A percentile compares a stretch with the other conserved stretches of the same genome.
Conservation (phyloP, 352 stramenopile genomes). For the Phytophthora megakarya region DNA sequence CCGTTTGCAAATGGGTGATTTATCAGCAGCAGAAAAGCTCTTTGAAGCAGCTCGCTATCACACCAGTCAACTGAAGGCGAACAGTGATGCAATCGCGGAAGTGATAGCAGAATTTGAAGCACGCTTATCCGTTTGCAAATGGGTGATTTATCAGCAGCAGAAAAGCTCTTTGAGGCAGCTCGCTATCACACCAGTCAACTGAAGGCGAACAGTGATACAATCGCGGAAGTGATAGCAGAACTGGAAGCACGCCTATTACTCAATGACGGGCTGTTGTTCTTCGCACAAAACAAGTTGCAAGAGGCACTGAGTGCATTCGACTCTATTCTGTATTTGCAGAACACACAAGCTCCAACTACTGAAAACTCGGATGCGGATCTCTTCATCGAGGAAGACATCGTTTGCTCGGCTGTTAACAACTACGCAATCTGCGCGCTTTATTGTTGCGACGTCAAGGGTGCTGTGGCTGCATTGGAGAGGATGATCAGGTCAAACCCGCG, state of each 20-base stretch:
- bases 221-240: conserved; percentile 30
- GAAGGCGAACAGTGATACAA: conserved; percentile 12
- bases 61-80: conserved; percentile 29
- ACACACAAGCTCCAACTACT: conserved; percentile 17
- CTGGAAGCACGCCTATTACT: conserved; percentile 62
- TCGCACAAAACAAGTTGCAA: conserved; percentile 82
- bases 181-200: conserved; percentile 34
- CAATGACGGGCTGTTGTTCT: conserved; percentile 77
- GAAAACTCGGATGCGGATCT: conserved; percentile 40
- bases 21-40: conserved; percentile 57
- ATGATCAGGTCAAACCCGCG: conserved; percentile 73
- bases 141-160: conserved; percentile 59
- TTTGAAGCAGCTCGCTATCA: conserved; percentile 52
- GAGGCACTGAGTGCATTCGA: conserved; percentile 79
- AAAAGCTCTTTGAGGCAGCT: conserved; percentile 64
- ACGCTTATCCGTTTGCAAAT: conserved; percentile 81
- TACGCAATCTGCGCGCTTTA: conserved; percentile 84
- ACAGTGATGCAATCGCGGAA: too few species aligned
- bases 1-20: conserved; percentile 76
- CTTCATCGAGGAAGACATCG: conserved; percentile 69
- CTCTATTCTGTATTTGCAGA: conserved; percentile 57
- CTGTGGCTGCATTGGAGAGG: conserved; percentile 67
- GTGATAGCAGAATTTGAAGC: too few species aligned
- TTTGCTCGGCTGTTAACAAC: conserved; percentile 80
- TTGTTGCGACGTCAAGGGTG: conserved; percentile 77